These are phyloP conservation scores for Bipolaris sorokiniana DNA, from an alignment of 2,329 filamentous ascomycete genomes.

Conservation along the genomic window DNA sequence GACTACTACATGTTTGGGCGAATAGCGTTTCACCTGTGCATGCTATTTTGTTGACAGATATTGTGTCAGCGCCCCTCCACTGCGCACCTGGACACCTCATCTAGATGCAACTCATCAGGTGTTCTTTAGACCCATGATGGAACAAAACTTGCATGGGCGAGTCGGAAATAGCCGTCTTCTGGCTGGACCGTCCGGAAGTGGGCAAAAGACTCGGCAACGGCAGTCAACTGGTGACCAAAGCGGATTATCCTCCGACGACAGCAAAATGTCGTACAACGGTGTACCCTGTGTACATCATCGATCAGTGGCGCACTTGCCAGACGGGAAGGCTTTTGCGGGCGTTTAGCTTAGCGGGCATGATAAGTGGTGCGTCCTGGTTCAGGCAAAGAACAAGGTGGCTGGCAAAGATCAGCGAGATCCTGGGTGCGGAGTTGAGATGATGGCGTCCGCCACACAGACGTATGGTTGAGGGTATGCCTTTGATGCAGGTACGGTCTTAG, in stretches of 20 bases:
- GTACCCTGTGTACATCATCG: conserved; percentile 37
- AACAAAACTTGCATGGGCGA: conserved; percentile 26
- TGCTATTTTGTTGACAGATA: conserved; percentile 13
- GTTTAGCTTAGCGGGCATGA: conserved; percentile 41
- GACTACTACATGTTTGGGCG: conserved; percentile 7
- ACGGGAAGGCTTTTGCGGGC: conserved; percentile 44
- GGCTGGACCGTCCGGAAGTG: conserved; percentile 8
- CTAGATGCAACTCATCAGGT: conserved; percentile 13
- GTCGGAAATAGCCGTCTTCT: conserved; percentile 16
- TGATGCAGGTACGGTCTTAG: conserved; percentile 42
- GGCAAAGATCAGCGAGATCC: conserved; percentile 39
- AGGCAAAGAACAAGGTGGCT: conserved; percentile 36
- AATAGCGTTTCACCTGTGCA: conserved; percentile 11
- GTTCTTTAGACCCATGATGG: conserved; percentile 9
- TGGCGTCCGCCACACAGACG: conserved; percentile 39
- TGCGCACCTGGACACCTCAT: conserved; percentile 1
- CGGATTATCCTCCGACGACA: conserved; percentile 13
- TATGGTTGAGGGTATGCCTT: conserved; percentile 26
- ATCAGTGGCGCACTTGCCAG: conserved; percentile 39
- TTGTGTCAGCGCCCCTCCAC: conserved; percentile 7
- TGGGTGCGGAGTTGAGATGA: conserved; percentile 30
- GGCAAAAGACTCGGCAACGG: conserved; percentile 11
- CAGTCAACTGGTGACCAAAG: conserved; percentile 24
- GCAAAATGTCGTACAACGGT: conserved; percentile 21
- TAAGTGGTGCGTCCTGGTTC: conserved; percentile 33